phyloP scores from a whole-genome alignment of 2,329 filamentous ascomycete species.

The Ceratocystis cacaofunesta region DNA sequence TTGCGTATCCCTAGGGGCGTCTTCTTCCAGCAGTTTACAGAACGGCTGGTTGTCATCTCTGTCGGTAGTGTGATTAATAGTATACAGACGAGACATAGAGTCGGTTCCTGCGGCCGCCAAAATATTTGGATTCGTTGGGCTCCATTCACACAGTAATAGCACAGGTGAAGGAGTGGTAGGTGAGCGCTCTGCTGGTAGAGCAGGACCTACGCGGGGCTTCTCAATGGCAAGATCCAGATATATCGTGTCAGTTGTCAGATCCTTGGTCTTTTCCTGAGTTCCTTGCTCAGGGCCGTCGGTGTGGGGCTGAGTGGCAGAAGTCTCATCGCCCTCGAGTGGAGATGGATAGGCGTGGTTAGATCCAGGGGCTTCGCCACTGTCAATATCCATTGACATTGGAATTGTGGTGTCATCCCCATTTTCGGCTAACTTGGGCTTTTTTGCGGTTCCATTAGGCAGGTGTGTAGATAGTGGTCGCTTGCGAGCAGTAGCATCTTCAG shows the following conservation, averaged over 20 bases:
- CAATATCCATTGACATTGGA: constrained; percentile 41
- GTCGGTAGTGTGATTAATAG: constrained; percentile 39
- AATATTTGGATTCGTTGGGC: constrained; percentile 47
- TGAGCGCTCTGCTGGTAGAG: constrained; percentile 18
- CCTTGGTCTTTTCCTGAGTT: constrained; percentile 50
- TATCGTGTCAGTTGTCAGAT: constrained; percentile 43
- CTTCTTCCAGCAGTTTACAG: constrained; percentile 37
- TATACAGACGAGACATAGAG: constrained; percentile 56
- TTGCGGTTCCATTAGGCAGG: constrained; percentile 6
- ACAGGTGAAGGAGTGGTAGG: constrained; percentile 34
- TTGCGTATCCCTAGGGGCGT: constrained; percentile 35
- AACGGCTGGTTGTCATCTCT: constrained; percentile 26
- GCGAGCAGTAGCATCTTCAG: constrained; percentile 9
- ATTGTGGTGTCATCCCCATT: constrained; percentile 16
- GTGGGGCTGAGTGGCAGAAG: constrained; percentile 36
- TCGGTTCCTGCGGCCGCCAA: constrained; percentile 55
- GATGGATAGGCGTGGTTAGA: constrained; percentile 51
- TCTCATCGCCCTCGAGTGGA: constrained; percentile 43
- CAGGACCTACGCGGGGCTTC: constrained; percentile 26
- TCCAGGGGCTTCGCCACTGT: constrained; percentile 30
- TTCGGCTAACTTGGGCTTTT: constrained; percentile 15
- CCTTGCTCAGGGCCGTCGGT: constrained; percentile 49
- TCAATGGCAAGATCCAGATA: constrained; percentile 40
- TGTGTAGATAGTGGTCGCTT: constrained; percentile 16
- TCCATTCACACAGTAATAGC: constrained; percentile 55